Conservation (phyloP, 257 asterid species). For the Solanum bulbocastanum region DNA sequence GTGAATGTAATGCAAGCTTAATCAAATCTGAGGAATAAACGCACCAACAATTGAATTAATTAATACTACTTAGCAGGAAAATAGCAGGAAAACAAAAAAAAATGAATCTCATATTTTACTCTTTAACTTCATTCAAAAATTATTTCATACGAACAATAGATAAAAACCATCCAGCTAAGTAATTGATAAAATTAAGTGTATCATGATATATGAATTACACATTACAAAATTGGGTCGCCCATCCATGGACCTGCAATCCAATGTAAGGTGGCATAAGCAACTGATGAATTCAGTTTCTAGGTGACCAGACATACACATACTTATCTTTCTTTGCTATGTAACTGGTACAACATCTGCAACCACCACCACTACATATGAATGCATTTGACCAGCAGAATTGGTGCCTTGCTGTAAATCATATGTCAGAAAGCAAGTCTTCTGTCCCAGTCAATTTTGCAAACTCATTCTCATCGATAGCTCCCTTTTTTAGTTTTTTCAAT, state of each 20-base stretch:
- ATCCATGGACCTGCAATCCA: neutral
- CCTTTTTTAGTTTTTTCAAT: slow-evolving; percentile 68
- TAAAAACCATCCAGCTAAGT: neutral
- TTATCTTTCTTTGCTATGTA: neutral
- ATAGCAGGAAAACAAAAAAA: neutral
- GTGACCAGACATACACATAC: neutral
- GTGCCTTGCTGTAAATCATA: neutral
- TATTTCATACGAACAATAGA: neutral
- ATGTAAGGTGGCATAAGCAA: neutral
- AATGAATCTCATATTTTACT: neutral
- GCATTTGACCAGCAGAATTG: neutral
- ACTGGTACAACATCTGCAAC: neutral
- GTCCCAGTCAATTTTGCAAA: slow-evolving; percentile 78
- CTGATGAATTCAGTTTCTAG: neutral
- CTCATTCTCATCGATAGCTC: slow-evolving; percentile 56
- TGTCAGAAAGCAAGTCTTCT: slow-evolving; percentile 47
- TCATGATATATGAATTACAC: neutral
- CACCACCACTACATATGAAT: neutral
- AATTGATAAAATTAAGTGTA: neutral
- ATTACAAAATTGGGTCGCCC: neutral
- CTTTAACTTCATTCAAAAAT: neutral
- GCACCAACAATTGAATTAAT: neutral
- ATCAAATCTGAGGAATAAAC: neutral
- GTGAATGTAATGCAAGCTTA: neutral
- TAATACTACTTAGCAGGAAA: neutral